These are phyloP conservation scores for Colletotrichum sansevieriae DNA, from an alignment of 2,329 filamentous ascomycete genomes.

Conservation along the genomic window DNA sequence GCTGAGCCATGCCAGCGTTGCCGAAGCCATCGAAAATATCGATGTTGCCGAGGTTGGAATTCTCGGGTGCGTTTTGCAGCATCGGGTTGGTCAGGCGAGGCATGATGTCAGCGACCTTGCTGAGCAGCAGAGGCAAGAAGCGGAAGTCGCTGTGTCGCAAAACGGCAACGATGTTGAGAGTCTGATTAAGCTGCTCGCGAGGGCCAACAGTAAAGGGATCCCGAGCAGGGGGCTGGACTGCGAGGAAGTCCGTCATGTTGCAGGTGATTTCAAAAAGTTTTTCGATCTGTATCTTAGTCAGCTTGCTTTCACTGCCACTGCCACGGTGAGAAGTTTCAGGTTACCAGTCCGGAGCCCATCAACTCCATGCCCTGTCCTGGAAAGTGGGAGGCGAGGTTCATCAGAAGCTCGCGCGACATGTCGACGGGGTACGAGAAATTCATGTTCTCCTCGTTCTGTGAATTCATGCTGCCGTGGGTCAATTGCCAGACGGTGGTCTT, in stretches of 20 bases:
- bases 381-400: constrained; percentile 77
- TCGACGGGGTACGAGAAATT: constrained; percentile 75
- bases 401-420: constrained; percentile 72
- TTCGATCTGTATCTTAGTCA: constrained; percentile 68
- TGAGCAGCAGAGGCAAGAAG: constrained; percentile 81
- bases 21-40: constrained; percentile 78
- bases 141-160: constrained; percentile 82
- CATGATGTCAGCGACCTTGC: constrained; percentile 80
- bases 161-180: constrained; percentile 75
- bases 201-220: constrained; percentile 76
- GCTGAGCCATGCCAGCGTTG: constrained; percentile 71
- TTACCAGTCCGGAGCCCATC: constrained; percentile 79
- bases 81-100: constrained; percentile 72
- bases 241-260: constrained; percentile 79
- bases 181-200: constrained; percentile 78
- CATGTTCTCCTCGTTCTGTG: constrained; percentile 64
- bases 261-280: constrained; percentile 84
- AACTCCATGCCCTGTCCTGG: constrained; percentile 80
- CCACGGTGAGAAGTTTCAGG: neutral
- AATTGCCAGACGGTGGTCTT: constrained; percentile 75
- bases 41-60: constrained; percentile 63
- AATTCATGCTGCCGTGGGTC: constrained; percentile 64
- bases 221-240: constrained; percentile 70
- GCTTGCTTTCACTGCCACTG: neutral
- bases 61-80: constrained; percentile 71